A percentile compares a stretch with the other conserved stretches of the same genome.
Conservation (phyloP, 2,329 filamentous ascomycete genomes). For the Sporothrix phasma region DNA sequence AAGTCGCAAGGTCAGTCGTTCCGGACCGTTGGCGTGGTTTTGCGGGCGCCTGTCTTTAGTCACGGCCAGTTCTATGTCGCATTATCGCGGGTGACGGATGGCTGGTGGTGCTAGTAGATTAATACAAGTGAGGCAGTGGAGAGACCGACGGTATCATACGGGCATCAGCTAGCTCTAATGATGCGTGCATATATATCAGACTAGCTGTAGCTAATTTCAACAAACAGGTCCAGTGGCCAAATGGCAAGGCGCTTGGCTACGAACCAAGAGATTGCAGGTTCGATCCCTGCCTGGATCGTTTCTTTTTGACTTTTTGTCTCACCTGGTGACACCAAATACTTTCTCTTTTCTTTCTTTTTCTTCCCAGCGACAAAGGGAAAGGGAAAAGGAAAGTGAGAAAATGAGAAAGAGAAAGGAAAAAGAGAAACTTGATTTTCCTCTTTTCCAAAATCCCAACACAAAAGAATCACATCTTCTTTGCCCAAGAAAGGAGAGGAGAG, state of each 20-base stretch:
- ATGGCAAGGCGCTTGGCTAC: conserved; percentile 31
- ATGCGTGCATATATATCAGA: not conserved
- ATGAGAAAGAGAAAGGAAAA: not conserved
- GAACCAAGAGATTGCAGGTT: conserved; percentile 31
- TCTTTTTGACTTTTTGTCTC: not conserved
- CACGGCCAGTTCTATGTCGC: too few species aligned
- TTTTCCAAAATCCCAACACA: too few species aligned
- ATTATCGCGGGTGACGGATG: too few species aligned
- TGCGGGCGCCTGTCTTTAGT: too few species aligned
- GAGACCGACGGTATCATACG: too few species aligned
- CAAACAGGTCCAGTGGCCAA: conserved; percentile 22
- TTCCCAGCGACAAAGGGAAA: not conserved
- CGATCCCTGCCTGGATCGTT: conserved; percentile 27
- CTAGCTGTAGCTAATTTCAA: not conserved
- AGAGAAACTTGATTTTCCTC: too few species aligned
- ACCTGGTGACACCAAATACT: not conserved
- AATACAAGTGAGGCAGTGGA: too few species aligned
- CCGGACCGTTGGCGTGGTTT: too few species aligned
- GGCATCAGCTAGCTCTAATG: not conserved
- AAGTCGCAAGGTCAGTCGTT: too few species aligned
- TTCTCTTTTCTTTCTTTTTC: not conserved
- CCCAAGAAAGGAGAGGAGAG: not conserved
- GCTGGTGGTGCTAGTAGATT: too few species aligned
- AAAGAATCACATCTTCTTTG: too few species aligned
- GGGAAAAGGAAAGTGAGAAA: not conserved